phyloP scores from a whole-genome alignment of 1,139 yeast species.

The Zygoascus meyerae region DNA sequence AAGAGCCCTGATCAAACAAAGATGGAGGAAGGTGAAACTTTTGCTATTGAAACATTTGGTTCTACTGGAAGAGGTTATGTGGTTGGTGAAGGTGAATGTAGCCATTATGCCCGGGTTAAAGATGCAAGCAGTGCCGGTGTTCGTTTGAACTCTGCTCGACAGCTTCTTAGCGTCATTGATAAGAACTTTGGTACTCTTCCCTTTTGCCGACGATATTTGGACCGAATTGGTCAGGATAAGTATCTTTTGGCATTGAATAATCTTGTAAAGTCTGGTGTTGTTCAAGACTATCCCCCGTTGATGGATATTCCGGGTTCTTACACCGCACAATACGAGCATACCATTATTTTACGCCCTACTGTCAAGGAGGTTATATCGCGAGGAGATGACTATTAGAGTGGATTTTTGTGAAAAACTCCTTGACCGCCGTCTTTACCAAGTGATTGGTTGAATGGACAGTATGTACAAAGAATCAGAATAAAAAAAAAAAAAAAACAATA shows the following conservation, averaged over 20 bases:
- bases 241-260: conserved; percentile 84
- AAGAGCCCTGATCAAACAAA: conserved; percentile 89
- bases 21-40: conserved; percentile 98
- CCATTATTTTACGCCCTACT: conserved; percentile 83
- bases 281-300: conserved; percentile 96
- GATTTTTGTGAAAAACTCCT: not conserved
- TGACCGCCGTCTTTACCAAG: too few species aligned
- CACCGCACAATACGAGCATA: conserved; percentile 97
- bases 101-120: conserved; percentile 74
- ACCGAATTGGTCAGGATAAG: conserved; percentile 85
- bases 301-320: conserved; percentile 77
- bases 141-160: conserved; percentile 58
- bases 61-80: conserved; percentile 95
- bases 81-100: conserved; percentile 79
- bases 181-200: conserved; percentile 89
- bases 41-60: conserved; percentile 97
- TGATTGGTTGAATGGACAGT: too few species aligned
- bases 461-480: too few species aligned
- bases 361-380: conserved; percentile 90
- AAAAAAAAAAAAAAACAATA: too few species aligned
- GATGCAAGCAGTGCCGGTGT: conserved; percentile 50
- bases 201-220: conserved; percentile 92
- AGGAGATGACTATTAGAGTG: conserved; percentile 71
- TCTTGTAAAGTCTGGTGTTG: conserved; percentile 77
- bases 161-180: conserved; percentile 62